Evolutionary conservation across 192 early-diverging fungal genomes (phyloP), one percentile per base, ranked within the genome.

Genomic region (Coemansia sp.): DNA sequence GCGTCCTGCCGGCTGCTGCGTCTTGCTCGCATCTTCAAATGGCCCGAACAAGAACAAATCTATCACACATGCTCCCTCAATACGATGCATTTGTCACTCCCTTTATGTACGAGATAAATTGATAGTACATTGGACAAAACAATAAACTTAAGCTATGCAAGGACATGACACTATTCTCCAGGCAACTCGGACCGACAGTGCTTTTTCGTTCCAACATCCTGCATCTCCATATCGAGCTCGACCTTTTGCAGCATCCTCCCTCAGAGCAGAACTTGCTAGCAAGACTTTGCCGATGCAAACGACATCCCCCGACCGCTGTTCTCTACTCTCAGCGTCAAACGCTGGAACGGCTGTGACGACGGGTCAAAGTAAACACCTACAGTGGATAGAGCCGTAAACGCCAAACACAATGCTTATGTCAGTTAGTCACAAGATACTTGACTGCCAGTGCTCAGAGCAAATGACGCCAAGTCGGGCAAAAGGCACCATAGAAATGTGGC

Each of bases 311-410:
- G 38, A 10, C 62, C 60, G 27, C 45, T 59, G 50, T 53, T 53
- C 49, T 79, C 60, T n/a, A 62, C 67, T 7, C 41, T 41, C 51
- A 79, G 60, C 29, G 60, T 47, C 45, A 79, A 56, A n/a, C 67
- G 67, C 70, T 79, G 76, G 67, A 66, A 65, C 37, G 70, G 70
- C 63, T 59, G 63, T 15, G 63, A 66, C 25, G 56, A 58, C 12
- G 56, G 67, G 32, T 79, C 76, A 58, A 79, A 79, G 32, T 79
- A 79, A 32, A 72, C 70, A 21, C 75, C 75, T 78, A 78, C 66
- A 68, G 32, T 8, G 9, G 32, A 35, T 6, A 35, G 32, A 35
- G 32, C 32, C 32, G 32, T 6, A 35, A 35, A 35, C 32, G 6
- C 29, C 21, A 21, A 21, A 21, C 21, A 21, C 21, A 10, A 10